phyloP scores from a whole-genome alignment of 768 basidiomycete species.

The Phlegmacium glaucopus region DNA sequence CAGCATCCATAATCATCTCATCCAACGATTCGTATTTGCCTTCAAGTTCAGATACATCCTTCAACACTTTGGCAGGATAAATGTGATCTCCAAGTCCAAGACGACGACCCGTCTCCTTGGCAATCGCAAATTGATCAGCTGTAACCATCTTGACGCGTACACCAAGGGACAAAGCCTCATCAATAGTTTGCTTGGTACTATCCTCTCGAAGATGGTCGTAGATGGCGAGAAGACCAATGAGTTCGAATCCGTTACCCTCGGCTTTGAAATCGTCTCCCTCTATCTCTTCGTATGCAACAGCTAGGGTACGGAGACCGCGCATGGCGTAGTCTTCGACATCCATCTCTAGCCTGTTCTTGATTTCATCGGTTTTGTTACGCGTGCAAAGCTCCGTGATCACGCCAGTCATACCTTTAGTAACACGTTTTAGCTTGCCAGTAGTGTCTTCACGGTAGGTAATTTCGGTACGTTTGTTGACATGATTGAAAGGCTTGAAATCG shows the following conservation, averaged over 20 bases:
- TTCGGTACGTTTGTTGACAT: constrained; percentile 98
- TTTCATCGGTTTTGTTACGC: constrained; percentile 92
- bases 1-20: constrained; percentile 99
- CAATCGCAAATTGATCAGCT: constrained; percentile 99
- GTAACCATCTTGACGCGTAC: constrained; percentile 99
- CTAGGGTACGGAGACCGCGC: constrained; percentile 96
- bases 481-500: constrained; percentile 99
- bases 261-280: constrained; percentile 78
- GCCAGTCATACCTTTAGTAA: constrained; percentile 99
- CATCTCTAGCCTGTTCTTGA: constrained; percentile 87
- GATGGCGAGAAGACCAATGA: constrained; percentile 95
- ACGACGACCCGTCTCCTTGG: constrained; percentile 98
- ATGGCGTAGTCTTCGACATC: constrained; percentile 96
- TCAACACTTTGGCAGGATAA: constrained; percentile 99
- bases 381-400: constrained; percentile 96
- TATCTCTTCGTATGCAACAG: constrained; percentile 93
- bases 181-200: constrained; percentile 99
- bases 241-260: constrained; percentile 95
- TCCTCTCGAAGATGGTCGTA: constrained; percentile 98
- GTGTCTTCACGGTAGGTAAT: constrained; percentile 96
- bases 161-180: constrained; percentile 93
- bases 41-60: constrained; percentile 90
- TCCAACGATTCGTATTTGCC: constrained; percentile 83
- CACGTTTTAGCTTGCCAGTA: constrained; percentile 95
- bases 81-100: constrained; percentile 98